phyloP scores from a whole-genome alignment of 345 rosid genomes.

The Lepidium didymum region DNA sequence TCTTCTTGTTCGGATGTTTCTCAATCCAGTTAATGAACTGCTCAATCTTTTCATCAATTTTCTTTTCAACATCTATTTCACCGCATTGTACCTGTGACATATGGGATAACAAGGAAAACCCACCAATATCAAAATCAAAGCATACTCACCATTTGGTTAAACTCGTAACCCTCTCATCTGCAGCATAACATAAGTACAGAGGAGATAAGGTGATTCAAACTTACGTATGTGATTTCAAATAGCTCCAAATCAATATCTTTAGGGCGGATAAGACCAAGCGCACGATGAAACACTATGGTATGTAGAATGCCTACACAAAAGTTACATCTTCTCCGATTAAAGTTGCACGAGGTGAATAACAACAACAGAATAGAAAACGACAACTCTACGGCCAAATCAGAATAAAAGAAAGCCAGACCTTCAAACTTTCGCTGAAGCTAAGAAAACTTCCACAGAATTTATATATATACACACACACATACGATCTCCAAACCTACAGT shows the following conservation, averaged over 20 bases:
- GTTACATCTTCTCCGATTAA: background rate
- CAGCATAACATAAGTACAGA: background rate
- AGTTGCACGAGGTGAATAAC: background rate
- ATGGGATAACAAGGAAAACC: background rate
- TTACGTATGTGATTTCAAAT: constrained; percentile 82
- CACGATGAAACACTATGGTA: constrained; percentile 85
- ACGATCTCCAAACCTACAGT: background rate
- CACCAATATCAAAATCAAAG: background rate
- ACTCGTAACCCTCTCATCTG: background rate
- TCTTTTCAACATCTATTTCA: constrained; percentile 77
- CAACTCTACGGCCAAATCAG: background rate
- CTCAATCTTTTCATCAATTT: constrained; percentile 90
- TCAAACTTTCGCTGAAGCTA: background rate
- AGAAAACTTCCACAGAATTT: background rate
- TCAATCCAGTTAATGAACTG: constrained; percentile 85
- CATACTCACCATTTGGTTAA: background rate
- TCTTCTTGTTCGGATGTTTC: constrained; percentile 93
- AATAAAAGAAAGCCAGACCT: background rate
- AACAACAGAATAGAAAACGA: background rate
- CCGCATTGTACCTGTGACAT: constrained; percentile 78
- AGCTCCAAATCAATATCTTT: constrained; percentile 89
- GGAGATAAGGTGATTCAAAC: background rate
- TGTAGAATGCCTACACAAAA: constrained; percentile 70
- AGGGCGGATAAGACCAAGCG: constrained; percentile 88
- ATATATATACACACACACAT: background rate